Evolutionary conservation across 2,329 filamentous ascomycete genomes (phyloP).

Genomic region (Metarhizium humberi): DNA sequence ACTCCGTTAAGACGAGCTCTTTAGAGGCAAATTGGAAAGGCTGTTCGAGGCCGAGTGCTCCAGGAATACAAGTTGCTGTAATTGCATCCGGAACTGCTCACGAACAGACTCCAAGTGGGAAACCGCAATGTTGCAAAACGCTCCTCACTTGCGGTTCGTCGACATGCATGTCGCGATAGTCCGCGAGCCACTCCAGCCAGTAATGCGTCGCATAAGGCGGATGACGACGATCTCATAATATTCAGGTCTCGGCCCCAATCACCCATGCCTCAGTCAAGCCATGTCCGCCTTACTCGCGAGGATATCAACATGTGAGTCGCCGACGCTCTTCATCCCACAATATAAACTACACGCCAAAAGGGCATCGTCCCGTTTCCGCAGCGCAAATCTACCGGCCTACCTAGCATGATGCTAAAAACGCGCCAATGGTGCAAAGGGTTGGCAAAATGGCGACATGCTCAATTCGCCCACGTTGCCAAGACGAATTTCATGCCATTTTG

Average conservation of each 20-base stretch:
- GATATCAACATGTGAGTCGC: neutral
- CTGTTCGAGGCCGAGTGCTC: too few relatives aligned
- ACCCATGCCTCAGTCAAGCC: neutral
- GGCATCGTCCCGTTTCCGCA: neutral
- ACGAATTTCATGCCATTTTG: neutral
- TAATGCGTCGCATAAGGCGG: neutral
- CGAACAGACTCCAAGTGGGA: too few relatives aligned
- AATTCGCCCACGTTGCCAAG: neutral
- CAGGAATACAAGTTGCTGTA: too few relatives aligned
- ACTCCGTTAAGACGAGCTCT: too few relatives aligned
- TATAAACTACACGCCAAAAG: neutral
- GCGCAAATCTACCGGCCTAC: neutral
- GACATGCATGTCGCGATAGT: neutral
- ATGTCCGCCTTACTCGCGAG: neutral
- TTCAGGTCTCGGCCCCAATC: neutral
- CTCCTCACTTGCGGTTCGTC: neutral
- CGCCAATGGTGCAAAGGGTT: neutral
- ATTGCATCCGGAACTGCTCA: too few relatives aligned
- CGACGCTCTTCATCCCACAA: neutral
- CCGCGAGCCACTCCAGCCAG: neutral
- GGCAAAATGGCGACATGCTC: neutral
- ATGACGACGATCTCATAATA: neutral
- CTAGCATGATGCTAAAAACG: neutral
- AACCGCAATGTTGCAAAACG: too few relatives aligned
- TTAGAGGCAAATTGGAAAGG: too few relatives aligned